Conservation (phyloP, 2,329 filamentous ascomycete genomes). For the Paracamarosporium sp. region DNA sequence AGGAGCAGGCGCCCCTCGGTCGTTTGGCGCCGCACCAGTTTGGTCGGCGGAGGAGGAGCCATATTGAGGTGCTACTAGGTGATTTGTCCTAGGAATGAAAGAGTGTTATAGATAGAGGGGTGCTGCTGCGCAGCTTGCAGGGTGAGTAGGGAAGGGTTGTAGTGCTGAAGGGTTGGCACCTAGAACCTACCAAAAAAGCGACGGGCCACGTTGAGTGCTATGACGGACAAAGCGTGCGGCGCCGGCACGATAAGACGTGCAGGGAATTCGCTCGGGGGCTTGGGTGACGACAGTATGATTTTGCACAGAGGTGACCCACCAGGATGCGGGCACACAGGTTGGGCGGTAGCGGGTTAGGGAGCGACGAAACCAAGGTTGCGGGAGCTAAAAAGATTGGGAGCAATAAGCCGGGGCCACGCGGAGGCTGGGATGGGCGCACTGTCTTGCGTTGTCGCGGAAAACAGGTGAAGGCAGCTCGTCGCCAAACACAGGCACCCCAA, state of each 20-base stretch:
- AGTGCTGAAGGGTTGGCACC: background rate
- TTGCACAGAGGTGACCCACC: conserved; percentile 18
- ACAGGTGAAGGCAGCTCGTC: conserved; percentile 1
- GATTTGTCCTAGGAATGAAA: conserved; percentile 5
- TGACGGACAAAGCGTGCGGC: background rate
- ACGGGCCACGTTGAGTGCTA: conserved; percentile 6
- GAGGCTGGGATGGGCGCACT: background rate
- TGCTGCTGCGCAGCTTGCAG: conserved; percentile 1
- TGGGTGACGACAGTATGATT: conserved; percentile 43
- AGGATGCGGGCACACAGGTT: conserved; percentile 25
- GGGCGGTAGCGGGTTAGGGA: background rate
- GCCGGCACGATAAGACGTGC: conserved; percentile 3
- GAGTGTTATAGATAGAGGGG: conserved; percentile 8
- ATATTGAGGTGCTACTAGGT: conserved; percentile 18
- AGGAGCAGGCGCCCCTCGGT: conserved; percentile 70
- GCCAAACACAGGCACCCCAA: conserved; percentile 1
- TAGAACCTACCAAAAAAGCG: background rate
- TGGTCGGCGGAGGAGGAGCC: conserved; percentile 43
- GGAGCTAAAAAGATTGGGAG: conserved; percentile 5
- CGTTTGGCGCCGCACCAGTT: conserved; percentile 28
- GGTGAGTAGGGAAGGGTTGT: background rate
- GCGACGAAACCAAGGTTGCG: background rate
- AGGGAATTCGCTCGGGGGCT: conserved; percentile 12
- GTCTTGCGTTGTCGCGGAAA: background rate
- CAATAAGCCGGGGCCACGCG: background rate